Evolutionary conservation across 2,329 filamentous ascomycete genomes (phyloP), one percentile per base, ranked within the genome.

Genomic region (Fusarium buharicum): DNA sequence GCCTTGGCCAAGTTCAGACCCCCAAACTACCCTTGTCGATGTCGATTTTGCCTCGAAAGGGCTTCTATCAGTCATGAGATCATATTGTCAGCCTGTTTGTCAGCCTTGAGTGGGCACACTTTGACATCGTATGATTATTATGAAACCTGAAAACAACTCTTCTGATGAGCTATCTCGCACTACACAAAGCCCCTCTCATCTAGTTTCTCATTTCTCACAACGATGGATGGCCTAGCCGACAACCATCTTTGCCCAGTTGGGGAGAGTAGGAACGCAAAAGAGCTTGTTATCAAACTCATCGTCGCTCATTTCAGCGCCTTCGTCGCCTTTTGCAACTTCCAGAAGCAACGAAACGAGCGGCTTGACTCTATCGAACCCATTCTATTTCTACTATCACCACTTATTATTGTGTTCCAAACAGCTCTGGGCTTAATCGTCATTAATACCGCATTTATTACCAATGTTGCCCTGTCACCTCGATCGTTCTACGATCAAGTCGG

Each of bases 341-440:
- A 55, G 4, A 55, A 49, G 2, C 24, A 56, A 0, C 60, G 60
- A 12, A 45, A 61, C 6, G 60, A 63, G 13, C 30, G n/a, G 2
- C 60, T 64, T 6, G 33, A 37, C 27, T 38, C 50, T 1, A 48
- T 64, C 3, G 60, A 64, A 2, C 60, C 60, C 10, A n/a, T 63
- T 0, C 4, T 63, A 1, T 63, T 63, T 1, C 34, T 64, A 0
- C 11, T 56, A 0, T 51, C 54, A 2, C 60, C 60, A 2, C n/a
- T 51, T 1, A 48, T 64, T 7, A 37, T 64, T 0, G 7, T 38
- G 0, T 7, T 17, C 0, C 55, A 63, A 22, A 64, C 55, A 18
- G 22, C 20, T 1, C 17, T 51, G 0, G 60, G 59, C 2, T 2
- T 63, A 3, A 1, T 27, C 0, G 10, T 50, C 0, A 41, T 64